Conservation (phyloP, 495 filamentous ascomycete species). For the Polyplosphaeria fusca region DNA sequence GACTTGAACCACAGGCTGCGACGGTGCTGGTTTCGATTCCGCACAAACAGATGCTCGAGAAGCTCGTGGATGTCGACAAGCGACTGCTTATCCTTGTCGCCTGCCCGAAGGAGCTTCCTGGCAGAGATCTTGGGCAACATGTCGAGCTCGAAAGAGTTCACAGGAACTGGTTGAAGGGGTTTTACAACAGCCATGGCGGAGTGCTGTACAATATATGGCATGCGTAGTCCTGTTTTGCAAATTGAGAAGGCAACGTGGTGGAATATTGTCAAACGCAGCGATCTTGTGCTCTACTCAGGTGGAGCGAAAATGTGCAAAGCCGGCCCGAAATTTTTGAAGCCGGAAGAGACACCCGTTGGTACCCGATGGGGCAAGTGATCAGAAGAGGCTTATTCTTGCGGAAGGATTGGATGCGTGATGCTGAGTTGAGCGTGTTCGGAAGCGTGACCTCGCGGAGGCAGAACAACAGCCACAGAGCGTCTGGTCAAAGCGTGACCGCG, state of each 20-base stretch:
- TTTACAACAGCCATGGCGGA: slow-evolving; percentile 15
- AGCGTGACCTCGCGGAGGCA: background rate
- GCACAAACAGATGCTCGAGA: slow-evolving; percentile 20
- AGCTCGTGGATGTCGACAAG: slow-evolving; percentile 24
- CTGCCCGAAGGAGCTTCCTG: slow-evolving; percentile 4
- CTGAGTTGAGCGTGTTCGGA: background rate
- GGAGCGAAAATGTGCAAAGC: no score
- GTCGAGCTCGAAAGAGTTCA: background rate
- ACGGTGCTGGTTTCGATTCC: slow-evolving; percentile 32
- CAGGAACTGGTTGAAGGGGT: slow-evolving; percentile 1
- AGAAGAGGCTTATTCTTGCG: no score
- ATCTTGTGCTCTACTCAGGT: no score
- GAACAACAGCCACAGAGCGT: slow-evolving; percentile 3
- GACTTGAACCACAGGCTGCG: slow-evolving; percentile 28
- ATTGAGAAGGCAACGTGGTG: no score
- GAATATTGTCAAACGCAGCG: no score
- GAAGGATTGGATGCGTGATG: background rate
- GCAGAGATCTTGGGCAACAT: slow-evolving; percentile 4
- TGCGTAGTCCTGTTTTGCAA: no score
- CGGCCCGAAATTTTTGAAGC: no score
- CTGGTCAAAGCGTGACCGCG: background rate
- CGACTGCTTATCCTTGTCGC: slow-evolving; percentile 5
- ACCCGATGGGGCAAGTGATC: no score
- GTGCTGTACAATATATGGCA: no score
- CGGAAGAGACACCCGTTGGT: no score